Conservation (phyloP, 225 moss, liverwort and hornwort species). For the Sphagnum contortum region DNA sequence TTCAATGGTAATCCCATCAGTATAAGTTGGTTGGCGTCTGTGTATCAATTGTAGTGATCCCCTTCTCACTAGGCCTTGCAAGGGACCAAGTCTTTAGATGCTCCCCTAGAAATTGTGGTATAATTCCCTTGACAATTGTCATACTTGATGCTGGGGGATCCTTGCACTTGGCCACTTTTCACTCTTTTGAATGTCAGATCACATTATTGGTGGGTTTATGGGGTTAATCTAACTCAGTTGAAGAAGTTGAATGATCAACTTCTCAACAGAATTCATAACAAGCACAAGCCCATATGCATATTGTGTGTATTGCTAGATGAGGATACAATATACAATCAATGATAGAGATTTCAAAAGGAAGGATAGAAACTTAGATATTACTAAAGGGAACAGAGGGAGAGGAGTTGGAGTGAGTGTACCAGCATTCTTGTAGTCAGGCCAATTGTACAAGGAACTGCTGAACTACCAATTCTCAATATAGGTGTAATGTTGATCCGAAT, state of each 20-base stretch:
- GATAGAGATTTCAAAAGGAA: not conserved
- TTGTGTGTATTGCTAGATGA: not conserved
- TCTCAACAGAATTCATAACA: not conserved
- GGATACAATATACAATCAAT: too few species aligned
- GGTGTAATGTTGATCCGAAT: conserved; percentile 82
- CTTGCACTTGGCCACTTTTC: conserved; percentile 64
- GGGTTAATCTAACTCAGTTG: not conserved
- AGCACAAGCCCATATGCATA: not conserved
- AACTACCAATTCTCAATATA: conserved; percentile 89
- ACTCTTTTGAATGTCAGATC: too few species aligned
- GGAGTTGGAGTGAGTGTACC: conserved; percentile 19
- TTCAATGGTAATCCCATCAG: conserved; percentile 92
- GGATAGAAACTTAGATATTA: not conserved
- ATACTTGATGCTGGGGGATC: conserved; percentile 29
- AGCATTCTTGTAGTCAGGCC: conserved; percentile 82
- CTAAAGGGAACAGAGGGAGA: not conserved
- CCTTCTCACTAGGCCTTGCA: too few species aligned
- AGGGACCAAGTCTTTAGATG: too few species aligned
- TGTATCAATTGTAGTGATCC: not conserved
- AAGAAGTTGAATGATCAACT: not conserved
- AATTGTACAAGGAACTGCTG: conserved; percentile 80
- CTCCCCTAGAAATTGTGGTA: not conserved
- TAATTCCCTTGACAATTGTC: not conserved
- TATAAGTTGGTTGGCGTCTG: conserved; percentile 86
- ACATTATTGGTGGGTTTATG: too few species aligned